Evolutionary conservation across 345 rosid genomes (phyloP), one percentile per base, ranked within the genome.

Genomic region (Pistacia atlantica): DNA sequence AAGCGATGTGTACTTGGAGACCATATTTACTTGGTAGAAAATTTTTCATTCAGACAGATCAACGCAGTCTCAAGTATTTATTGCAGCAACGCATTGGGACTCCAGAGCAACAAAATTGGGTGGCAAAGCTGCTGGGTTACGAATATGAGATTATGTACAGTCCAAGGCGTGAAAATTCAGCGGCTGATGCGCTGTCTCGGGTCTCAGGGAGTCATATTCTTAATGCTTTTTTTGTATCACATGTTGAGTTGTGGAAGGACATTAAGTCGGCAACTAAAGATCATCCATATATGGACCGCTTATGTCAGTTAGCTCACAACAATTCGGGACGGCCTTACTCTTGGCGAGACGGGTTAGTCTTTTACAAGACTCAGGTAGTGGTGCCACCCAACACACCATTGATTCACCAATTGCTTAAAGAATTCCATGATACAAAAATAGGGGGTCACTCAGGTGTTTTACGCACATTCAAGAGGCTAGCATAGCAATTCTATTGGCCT

Each of bases 401-500:
- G 52, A 17, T 38, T 1, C 2, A n/a, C 0, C 60, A 77, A 12
- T 48, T 77, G 0, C 13, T 69, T 1, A 16, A 16, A 1, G 70
- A 77, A 28, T 77, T 77, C 25, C 14, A 52, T 37, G 65, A 52
- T 37, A 49, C 71, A 4, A 48, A 8, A 37, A 25, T 25, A 25
- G 25, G 25, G 25, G 25, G 25, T 25, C 25, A 25, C 25, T 25
- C 25, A 25, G 25, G 25, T 25, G 25, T 25, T 25, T 25, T 25
- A 25, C 0, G 25, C 25, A 25, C 25, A 25, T 25, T 25, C 25
- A 25, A 25, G 25, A 25, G 25, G 25, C 25, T 25, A 25, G 25
- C 25, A 25, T 1, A 25, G 25, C 25, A 25, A 25, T 25, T 25
- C 25, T 25, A 25, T 25, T 25, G 25, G 25, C 1, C 25, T 25